Evolutionary conservation across 2,329 filamentous ascomycete species (phyloP), one percentile per base, ranked within the genome.

Genomic region (Alternaria longipes): DNA sequence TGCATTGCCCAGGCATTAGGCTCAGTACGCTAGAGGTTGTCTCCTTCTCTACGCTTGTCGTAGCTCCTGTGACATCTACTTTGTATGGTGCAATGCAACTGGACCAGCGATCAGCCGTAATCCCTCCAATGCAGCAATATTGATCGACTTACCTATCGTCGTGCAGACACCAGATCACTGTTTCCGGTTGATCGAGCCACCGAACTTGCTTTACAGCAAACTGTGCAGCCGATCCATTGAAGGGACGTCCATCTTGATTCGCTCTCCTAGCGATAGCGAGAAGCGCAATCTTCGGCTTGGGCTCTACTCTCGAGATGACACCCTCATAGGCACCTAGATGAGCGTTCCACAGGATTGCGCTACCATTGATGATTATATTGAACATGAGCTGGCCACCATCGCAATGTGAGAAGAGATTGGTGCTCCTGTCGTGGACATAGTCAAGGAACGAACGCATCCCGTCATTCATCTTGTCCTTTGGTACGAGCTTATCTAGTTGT

Each of bases 321-420:
- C 61, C 61, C 28, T 63, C 61, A 38, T 63, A 63, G 14, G 56
- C 56, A 4, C 56, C 56, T 6, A 63, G 54, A 18, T 63, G 61
- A 7, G 24, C 50, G 34, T 28, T 55, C 49, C 54, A 62, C 4
- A 62, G 50, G 6, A 51, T 4, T 16, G 26, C 26, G 8, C 40
- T 56, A 3, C 30, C 45, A 1, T 30, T n/a, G 9, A 56, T 32
- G 22, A 56, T 5, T 8, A 60, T 14, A 22, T 60, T 60, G 58
- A 51, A 60, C 58, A 60, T 60, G 8, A 60, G 32, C 40, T 60
- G 58, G 8, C 58, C 58, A 8, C 58, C 58, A 16, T 60, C 58
- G 24, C 38, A 56, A 30, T 52, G 52, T 3, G 52, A 56, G 24
- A 53, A 51, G 1, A 52, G 6, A 18, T 60, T 53, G 14, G 38